phyloP scores from a whole-genome alignment of 768 basidiomycete species.

The Mycena epipterygia region DNA sequence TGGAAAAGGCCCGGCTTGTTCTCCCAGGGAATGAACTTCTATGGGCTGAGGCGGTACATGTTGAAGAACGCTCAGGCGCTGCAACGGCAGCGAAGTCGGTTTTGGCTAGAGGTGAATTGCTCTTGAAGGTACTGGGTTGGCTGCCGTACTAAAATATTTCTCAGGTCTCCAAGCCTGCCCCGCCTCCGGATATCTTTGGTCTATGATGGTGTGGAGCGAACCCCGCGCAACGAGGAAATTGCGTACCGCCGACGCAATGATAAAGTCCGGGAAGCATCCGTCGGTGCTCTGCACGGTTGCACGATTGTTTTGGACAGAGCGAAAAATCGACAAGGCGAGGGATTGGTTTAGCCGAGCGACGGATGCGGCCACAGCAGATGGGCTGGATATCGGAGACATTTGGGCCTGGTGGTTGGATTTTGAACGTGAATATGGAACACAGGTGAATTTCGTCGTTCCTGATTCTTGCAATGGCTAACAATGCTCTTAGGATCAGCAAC shows the following conservation, averaged over 20 bases:
- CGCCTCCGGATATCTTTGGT: not conserved
- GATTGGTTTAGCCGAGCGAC: not conserved
- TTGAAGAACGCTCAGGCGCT: not conserved
- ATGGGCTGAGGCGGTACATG: not conserved
- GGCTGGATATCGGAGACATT: not conserved
- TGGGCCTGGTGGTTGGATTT: constrained; percentile 10
- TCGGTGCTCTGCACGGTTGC: not conserved
- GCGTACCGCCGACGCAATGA: not conserved
- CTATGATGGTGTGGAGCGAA: not conserved
- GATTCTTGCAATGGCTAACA: not conserved
- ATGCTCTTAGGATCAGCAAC: not conserved
- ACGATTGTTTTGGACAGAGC: constrained; percentile 4
- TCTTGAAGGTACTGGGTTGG: not conserved
- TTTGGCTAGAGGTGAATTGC: not conserved
- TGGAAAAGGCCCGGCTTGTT: not conserved
- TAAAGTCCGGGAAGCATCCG: not conserved
- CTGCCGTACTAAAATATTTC: not conserved
- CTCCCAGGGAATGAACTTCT: not conserved
- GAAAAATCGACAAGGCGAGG: not conserved
- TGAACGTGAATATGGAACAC: constrained; percentile 3
- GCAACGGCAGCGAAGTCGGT: not conserved
- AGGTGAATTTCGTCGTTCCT: not conserved
- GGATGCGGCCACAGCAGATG: not conserved
- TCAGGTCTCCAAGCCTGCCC: not conserved
- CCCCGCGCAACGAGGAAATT: not conserved